phyloP scores from a whole-genome alignment of 805 yeast species.

The Cephaloascus fragrans region DNA sequence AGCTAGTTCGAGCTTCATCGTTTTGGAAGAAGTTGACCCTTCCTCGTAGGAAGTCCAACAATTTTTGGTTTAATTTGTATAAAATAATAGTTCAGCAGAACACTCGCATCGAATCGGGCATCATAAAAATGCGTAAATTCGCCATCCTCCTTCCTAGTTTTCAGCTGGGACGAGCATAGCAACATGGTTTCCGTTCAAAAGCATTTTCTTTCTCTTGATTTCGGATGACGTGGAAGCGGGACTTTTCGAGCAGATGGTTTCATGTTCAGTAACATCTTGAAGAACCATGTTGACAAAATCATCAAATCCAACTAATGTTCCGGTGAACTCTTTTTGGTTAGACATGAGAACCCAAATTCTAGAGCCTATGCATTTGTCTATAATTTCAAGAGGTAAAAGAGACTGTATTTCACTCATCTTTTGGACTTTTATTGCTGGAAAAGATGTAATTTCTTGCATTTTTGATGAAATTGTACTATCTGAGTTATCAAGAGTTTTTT shows the following conservation, averaged over 20 bases:
- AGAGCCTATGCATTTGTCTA: conserved; percentile 81
- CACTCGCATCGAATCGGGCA: too few relatives aligned
- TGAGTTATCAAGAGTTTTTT: too few relatives aligned
- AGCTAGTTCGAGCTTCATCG: too few relatives aligned
- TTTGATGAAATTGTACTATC: too few relatives aligned
- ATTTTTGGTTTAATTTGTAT: too few relatives aligned
- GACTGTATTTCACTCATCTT: conserved; percentile 2
- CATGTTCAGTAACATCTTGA: conserved; percentile 60
- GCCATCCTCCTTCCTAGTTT: too few relatives aligned
- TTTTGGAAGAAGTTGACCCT: too few relatives aligned
- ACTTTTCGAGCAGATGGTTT: conserved; percentile 5
- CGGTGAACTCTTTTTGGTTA: conserved; percentile 68
- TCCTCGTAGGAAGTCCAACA: too few relatives aligned
- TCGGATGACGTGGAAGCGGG: conserved; percentile 31
- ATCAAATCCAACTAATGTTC: conserved; percentile 85
- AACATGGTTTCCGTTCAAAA: conserved; percentile 63
- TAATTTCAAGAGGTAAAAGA: conserved; percentile 69
- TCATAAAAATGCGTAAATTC: too few relatives aligned
- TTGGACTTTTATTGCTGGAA: conserved; percentile 2
- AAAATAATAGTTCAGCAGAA: too few relatives aligned
- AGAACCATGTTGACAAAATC: conserved; percentile 90
- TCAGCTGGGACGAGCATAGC: conserved; percentile 33
- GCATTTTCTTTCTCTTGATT: conserved; percentile 45
- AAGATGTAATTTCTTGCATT: too few relatives aligned
- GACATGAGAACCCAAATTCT: conserved; percentile 63